Conservation (phyloP, 495 filamentous ascomycete genomes). For the Penicillium roqueforti region DNA sequence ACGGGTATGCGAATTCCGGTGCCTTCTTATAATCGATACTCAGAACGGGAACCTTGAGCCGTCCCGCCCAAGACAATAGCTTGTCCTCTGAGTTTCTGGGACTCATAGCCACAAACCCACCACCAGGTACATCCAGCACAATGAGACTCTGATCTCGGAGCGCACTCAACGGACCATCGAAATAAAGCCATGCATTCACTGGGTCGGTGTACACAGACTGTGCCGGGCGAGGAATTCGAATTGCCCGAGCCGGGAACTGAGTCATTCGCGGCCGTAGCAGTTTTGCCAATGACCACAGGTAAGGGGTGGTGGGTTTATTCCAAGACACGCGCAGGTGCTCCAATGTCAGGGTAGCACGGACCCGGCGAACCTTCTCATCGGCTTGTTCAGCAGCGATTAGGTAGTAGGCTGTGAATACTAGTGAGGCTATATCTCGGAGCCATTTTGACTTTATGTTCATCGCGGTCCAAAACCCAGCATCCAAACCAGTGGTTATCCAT, state of each 20-base stretch:
- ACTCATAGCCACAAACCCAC: constrained; percentile 93
- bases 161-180: constrained; percentile 76
- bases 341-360: constrained; percentile 78
- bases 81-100: constrained; percentile 90
- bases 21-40: constrained; percentile 94
- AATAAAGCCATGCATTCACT: constrained; percentile 88
- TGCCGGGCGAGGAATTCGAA: constrained; percentile 76
- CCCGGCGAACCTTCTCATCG: constrained; percentile 94
- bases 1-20: constrained; percentile 91
- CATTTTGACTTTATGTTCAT: constrained; percentile 85
- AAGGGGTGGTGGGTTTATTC: constrained; percentile 89
- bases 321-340: constrained; percentile 91
- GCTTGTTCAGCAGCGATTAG: constrained; percentile 88
- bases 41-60: constrained; percentile 75
- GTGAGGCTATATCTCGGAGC: constrained; percentile 73
- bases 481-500: constrained; percentile 91
- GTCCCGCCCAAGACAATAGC: constrained; percentile 82
- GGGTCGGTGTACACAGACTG: constrained; percentile 77
- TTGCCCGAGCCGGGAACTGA: constrained; percentile 69
- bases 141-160: constrained; percentile 72
- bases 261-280: constrained; percentile 75
- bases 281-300: constrained; percentile 63
- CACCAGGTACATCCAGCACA: constrained; percentile 89
- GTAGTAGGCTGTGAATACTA: constrained; percentile 85
- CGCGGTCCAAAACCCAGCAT: constrained; percentile 97